Conservation (phyloP, 23 red algal species). For the Cyanidiococcus yangmingshanensis region DNA sequence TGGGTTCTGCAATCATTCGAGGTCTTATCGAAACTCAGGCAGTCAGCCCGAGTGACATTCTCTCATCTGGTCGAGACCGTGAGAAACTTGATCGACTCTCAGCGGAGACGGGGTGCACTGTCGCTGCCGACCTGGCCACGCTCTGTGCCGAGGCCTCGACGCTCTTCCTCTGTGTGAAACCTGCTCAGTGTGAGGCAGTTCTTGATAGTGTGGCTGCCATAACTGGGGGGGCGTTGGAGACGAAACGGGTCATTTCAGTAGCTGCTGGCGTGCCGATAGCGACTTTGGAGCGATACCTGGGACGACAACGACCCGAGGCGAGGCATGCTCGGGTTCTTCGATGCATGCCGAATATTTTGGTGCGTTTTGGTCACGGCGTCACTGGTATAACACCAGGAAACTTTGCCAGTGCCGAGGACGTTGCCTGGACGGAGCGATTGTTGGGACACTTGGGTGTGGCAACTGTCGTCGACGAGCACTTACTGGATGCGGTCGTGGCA, state of each 20-base stretch:
- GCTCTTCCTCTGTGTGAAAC: conserved; percentile 14
- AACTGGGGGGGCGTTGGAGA: neutral
- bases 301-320: too few species aligned
- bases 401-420: conserved; percentile 20
- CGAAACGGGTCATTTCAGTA: neutral
- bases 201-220: neutral
- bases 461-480: conserved; percentile 26
- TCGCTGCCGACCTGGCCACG: neutral
- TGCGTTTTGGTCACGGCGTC: conserved; percentile 22
- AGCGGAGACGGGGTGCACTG: neutral
- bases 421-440: conserved; percentile 24
- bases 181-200: neutral
- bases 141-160: neutral
- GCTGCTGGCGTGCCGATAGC: neutral
- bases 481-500: conserved; percentile 39
- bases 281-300: neutral
- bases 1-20: neutral
- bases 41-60: neutral
- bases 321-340: conserved; percentile 27
- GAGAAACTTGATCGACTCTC: neutral
- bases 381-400: conserved; percentile 37
- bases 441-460: conserved; percentile 43
- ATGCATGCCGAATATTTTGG: conserved; percentile 62
- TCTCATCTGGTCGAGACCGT: neutral
- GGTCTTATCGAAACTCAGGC: neutral